Percentiles rank a stretch among this genome's conserved stretches.
Conservation (phyloP, 1,284 basidiomycete genomes). For the Boletellus dicymbophilus region DNA sequence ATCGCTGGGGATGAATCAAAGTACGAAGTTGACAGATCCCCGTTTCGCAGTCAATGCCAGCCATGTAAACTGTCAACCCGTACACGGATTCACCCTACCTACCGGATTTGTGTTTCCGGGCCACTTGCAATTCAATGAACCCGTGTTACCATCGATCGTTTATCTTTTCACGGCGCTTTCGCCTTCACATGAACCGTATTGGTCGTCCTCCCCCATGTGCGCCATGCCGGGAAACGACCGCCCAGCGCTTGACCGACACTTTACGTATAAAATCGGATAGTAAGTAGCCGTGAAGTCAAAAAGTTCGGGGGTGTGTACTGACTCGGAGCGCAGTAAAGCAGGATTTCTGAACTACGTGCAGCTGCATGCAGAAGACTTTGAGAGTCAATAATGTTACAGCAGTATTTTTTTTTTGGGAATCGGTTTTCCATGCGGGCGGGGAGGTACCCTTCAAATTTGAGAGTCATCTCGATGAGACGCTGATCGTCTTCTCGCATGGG, state of each 20-base stretch:
- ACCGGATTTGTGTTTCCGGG: conserved; percentile 9
- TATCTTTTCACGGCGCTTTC: conserved; percentile 39
- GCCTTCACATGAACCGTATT: conserved; percentile 35
- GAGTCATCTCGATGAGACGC: background rate
- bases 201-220: conserved; percentile 37
- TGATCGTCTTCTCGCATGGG: background rate
- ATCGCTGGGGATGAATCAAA: conserved; percentile 18
- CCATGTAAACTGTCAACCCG: conserved; percentile 17
- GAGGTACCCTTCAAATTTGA: background rate
- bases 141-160: conserved; percentile 36
- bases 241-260: conserved; percentile 32
- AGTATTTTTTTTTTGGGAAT: background rate
- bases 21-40: background rate
- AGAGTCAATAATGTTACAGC: conserved; percentile 6
- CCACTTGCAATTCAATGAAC: conserved; percentile 14
- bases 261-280: conserved; percentile 40
- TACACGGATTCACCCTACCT: conserved; percentile 20
- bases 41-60: conserved; percentile 11
- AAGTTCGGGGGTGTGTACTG: background rate
- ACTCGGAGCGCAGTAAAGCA: conserved; percentile 21
- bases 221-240: conserved; percentile 19
- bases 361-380: conserved; percentile 30
- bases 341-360: conserved; percentile 35
- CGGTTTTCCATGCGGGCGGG: background rate
- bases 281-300: conserved; percentile 24